Evolutionary conservation across 1,284 basidiomycete genomes (phyloP), one percentile per base, ranked within the genome.

Genomic region (Apiotrichum domesticum): DNA sequence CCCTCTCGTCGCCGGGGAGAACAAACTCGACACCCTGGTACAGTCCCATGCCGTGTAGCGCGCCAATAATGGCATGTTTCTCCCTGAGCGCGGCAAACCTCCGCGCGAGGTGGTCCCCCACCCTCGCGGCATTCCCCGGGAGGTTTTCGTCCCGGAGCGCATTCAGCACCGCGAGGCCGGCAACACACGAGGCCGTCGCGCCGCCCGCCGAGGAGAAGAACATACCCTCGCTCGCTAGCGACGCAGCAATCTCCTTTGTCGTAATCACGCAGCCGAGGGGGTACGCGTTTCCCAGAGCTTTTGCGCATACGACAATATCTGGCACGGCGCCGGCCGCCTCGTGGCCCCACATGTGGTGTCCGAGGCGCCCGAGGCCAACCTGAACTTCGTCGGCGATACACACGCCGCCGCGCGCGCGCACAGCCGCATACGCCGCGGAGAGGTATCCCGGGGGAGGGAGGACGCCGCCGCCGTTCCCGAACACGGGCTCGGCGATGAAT

Each of bases 141-240:
- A 59, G 51, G 3, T 14, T 15, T 46, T 59, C 57, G 43, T 59
- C 54, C 14, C 51, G 46, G 35, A 59, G 44, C 2, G 55, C 40
- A 44, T 55, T 54, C 3, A 59, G 54, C n/a, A 59, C 57, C 2
- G 53, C 57, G 1, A 52, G 50, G 1, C 57, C 57, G 2, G 57
- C 57, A 14, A 63, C 59, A 5, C 56, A 54, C 4, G 57, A 56
- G 35, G 44, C 64, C 9, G 66, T 64, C 37, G 59, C 62, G 11
- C 49, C 65, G 47, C 58, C 68, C 1, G 56, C 56, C 4, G 57
- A 65, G 10, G 63, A 66, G 57, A 59, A 59, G 46, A 59, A 59
- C 54, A 55, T 59, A 43, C 57, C 57, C 9, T 59, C 57, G 7
- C 46, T 37, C 42, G 13, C 51, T 8, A 59, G 46, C n/a, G 29